Evolutionary conservation across 2,329 filamentous ascomycete genomes (phyloP).

Genomic region (Dendrostoma leiphaemia): DNA sequence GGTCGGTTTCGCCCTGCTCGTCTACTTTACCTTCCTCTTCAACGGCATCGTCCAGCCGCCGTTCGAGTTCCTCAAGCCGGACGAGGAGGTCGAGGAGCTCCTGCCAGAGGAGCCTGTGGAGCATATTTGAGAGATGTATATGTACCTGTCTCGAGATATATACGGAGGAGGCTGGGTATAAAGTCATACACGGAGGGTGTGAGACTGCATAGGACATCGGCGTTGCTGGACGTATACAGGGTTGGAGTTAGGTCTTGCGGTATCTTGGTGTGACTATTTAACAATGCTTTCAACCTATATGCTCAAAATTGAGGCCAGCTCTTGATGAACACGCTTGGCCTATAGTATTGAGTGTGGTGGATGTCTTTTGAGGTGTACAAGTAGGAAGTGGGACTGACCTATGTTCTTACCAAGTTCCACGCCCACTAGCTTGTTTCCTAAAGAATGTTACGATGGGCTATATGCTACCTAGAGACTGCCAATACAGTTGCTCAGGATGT

Average conservation of each 20-base stretch:
- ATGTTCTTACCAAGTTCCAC: too few species aligned
- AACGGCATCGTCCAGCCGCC: slow-evolving; percentile 90
- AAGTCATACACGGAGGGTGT: too few species aligned
- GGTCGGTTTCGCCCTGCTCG: slow-evolving; percentile 79
- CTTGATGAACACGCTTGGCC: neutral
- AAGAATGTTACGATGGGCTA: too few species aligned
- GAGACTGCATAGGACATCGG: neutral
- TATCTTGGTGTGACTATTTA: neutral
- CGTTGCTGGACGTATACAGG: neutral
- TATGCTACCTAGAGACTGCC: too few species aligned
- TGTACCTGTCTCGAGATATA: too few species aligned
- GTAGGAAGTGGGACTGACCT: too few species aligned
- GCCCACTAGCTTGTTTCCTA: too few species aligned
- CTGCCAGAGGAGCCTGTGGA: slow-evolving; percentile 84
- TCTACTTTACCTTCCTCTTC: slow-evolving; percentile 96
- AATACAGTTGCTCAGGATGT: too few species aligned
- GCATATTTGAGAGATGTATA: slow-evolving; percentile 41
- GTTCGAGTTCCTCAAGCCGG: slow-evolving; percentile 61
- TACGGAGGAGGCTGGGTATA: too few species aligned
- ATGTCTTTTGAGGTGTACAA: too few species aligned
- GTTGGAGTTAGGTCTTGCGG: neutral
- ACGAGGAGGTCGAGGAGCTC: slow-evolving; percentile 59
- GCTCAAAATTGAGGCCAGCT: neutral
- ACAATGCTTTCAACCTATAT: neutral
- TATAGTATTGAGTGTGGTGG: too few species aligned